Evolutionary conservation across 2,329 filamentous ascomycete genomes (phyloP), one percentile per base, ranked within the genome.

Genomic region (Colletotrichum trifolii): DNA sequence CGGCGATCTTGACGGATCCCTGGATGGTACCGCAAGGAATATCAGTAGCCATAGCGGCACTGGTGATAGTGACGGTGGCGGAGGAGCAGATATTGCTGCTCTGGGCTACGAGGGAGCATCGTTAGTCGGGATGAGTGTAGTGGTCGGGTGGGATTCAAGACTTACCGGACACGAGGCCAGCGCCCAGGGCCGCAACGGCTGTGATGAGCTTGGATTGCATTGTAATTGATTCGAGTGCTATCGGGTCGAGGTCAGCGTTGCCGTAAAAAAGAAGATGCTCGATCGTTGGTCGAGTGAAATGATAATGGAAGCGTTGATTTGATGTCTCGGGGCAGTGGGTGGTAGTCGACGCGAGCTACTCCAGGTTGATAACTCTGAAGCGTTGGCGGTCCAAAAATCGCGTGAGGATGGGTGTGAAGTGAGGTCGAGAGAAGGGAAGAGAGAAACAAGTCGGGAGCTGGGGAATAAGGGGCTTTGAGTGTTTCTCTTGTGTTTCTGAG

Each of bases 11-110:
- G 67, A 97, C 82, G 75, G 86, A 84, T 73, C 91, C 93, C 55
- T 86, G 80, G 75, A 92, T 85, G 60, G 86, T 91, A n/a, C 79
- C 75, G 86, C 94, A 97, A 68, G 85, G 77, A 66, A 95, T 80
- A 53, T 75, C 76, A 15, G 83, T 83, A 62, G 86, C 88, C 74
- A 92, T 85, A 71, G 87, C 86, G 59, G 82, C 85, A 78, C 85
- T 89, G 77, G 84, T 84, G 81, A 93, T 83, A 70, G 86, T 89
- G 67, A 80, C 78, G 15, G 81, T 81, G 55, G 73, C 63, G 65
- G 76, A 72, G 53, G 73, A 73, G 72, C 76, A 80, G 54, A 69
- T 54, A 35, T 52, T 55, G 43, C 54, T 78, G 48, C 73, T 74
- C 61, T 77, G 69, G 69, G 79, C 78, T 76, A 43, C 10, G 40